Conservation (phyloP, 2,329 filamentous ascomycete species). For the Dothideomycetes sp. region DNA sequence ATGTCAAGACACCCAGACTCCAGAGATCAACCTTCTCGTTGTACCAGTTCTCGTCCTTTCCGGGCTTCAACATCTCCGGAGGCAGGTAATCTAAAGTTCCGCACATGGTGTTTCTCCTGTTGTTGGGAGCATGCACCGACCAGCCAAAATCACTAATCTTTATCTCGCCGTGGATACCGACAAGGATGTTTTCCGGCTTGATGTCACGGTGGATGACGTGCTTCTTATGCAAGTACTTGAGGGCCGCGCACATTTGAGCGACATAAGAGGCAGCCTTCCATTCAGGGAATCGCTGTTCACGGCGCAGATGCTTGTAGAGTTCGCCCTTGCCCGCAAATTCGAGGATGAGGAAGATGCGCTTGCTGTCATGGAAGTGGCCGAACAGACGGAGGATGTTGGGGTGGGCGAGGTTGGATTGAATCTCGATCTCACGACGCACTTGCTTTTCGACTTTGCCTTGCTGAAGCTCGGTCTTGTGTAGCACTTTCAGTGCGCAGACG, state of each 20-base stretch:
- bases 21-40: constrained; percentile 19
- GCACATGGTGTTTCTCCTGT: constrained; percentile 18
- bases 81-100: constrained; percentile 19
- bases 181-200: constrained; percentile 19
- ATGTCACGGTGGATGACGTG: constrained; percentile 19
- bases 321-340: constrained; percentile 18
- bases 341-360: constrained; percentile 18
- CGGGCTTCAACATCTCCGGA: constrained; percentile 19
- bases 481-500: constrained; percentile 73
- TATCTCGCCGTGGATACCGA: constrained; percentile 18
- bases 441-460: constrained; percentile 70
- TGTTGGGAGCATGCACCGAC: constrained; percentile 19
- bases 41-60: constrained; percentile 17
- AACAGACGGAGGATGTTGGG: constrained; percentile 18
- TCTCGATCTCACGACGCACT: constrained; percentile 18
- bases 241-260: constrained; percentile 17
- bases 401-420: constrained; percentile 18
- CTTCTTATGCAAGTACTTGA: constrained; percentile 19
- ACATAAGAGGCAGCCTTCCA: constrained; percentile 18
- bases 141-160: constrained; percentile 19
- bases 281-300: constrained; percentile 17
- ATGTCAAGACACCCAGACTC: constrained; percentile 18
- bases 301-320: constrained; percentile 18
- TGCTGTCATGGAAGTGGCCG: constrained; percentile 19
- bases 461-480: constrained; percentile 73